Evolutionary conservation across 306 rosid genomes (phyloP), one percentile per base, ranked within the genome.

Genomic region (Alnus glutinosa): DNA sequence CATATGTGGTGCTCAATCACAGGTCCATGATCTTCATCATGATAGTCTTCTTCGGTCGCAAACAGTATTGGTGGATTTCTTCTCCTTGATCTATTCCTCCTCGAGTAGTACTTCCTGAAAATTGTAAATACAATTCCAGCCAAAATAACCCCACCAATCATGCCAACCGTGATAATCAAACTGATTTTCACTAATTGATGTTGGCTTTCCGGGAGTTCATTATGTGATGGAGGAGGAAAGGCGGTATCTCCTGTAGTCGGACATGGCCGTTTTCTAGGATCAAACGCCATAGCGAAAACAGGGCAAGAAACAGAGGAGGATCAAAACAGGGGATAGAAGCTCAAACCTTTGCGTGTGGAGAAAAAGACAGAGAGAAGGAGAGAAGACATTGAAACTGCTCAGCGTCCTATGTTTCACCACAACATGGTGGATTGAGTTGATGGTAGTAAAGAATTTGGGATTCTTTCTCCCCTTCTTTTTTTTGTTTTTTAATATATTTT

Each of bases 1-100:
- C 94, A 89, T 28, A 92, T 61, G 48, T 78, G 97, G 50, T 90
- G 94, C 34, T 87, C 75, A 44, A 84, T 49, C 2, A 69, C 47
- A 1, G 85, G 71, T 12, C 77, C 84, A 16, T 71, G 86, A 75
- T 80, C 84, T 57, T 82, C 89, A 55, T 87, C 89, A 13, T 74
- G 55, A 71, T 69, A 49, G 64, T 82, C 88, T 49, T 81, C 83
- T 15, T 70, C 78, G 23, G 84, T 19, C 71, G 81, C 75, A 81
- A 89, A 84, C 80, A 88, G 36, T 50, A 87, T 75, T 0, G 89
- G 87, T 0, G 78, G 0, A 63, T 62, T 67, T 54, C 82, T 80
- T 62, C 67, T 74, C 64, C 74, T 32, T 9, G 36, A 50, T 70
- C 55, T 19, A 9, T 70, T 66, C 58, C 91, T 77, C 49, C 88